A percentile compares a stretch with the other conserved stretches of the same genome.
Conservation (phyloP, 2,329 filamentous ascomycete genomes). For the Phyllachora maydis region DNA sequence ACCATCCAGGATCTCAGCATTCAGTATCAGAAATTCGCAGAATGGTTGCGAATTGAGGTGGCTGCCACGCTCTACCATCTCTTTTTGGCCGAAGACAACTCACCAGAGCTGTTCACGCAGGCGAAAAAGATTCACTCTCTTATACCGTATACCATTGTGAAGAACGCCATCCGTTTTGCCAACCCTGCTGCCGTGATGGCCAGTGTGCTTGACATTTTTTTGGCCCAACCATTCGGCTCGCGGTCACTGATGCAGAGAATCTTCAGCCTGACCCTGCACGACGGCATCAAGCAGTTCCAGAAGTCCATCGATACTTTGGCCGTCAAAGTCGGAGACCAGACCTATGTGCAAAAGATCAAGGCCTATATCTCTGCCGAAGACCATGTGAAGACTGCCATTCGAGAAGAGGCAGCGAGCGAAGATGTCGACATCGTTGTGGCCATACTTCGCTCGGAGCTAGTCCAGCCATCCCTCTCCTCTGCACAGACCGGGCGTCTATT, state of each 20-base stretch:
- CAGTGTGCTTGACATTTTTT: conserved; percentile 82
- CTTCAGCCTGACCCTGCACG: conserved; percentile 76
- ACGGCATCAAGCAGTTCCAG: conserved; percentile 75
- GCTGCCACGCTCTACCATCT: conserved; percentile 93
- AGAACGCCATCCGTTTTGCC: conserved; percentile 90
- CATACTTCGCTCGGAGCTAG: conserved; percentile 58
- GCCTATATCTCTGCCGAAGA: conserved; percentile 60
- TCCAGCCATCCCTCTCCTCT: conserved; percentile 48
- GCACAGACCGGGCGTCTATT: conserved; percentile 70
- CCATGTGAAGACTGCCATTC: conserved; percentile 50
- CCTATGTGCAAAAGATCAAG: conserved; percentile 65
- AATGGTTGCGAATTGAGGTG: conserved; percentile 94
- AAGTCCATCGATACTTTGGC: conserved; percentile 64
- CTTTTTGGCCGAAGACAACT: conserved; percentile 95
- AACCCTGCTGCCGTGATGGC: conserved; percentile 96
- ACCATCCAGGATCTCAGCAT: conserved; percentile 75
- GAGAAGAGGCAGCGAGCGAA: conserved; percentile 51
- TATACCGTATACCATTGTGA: conserved; percentile 79
- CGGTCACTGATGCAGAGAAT: conserved; percentile 85
- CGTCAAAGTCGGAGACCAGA: conserved; percentile 59
- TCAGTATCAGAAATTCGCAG: conserved; percentile 94
- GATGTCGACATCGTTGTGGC: conserved; percentile 71
- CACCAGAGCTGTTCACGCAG: conserved; percentile 86
- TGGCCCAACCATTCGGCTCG: conserved; percentile 84
- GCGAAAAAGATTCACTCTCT: conserved; percentile 86